A percentile compares a stretch with the other conserved stretches of the same genome.
Conservation (phyloP, 2,329 filamentous ascomycete species). For the Xenoacremonium recifei region DNA sequence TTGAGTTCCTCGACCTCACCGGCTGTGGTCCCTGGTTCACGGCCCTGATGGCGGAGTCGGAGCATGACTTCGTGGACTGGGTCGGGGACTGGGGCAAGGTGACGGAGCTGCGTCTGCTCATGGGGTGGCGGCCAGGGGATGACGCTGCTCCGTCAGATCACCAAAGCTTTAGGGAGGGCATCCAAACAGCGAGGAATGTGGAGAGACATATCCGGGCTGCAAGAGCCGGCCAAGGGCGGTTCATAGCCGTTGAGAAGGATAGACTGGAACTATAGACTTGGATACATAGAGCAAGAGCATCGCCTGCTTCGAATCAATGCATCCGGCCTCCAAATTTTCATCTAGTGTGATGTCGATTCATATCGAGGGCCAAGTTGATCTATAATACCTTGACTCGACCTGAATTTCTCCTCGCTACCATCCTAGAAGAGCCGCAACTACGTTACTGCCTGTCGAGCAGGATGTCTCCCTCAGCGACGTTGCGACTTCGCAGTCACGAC, state of each 20-base stretch:
- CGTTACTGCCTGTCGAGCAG: no score
- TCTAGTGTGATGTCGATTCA: no score
- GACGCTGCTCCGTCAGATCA: conserved; percentile 33
- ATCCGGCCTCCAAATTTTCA: no score
- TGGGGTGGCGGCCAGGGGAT: conserved; percentile 40
- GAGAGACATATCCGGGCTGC: conserved; percentile 47
- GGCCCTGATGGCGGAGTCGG: conserved; percentile 42
- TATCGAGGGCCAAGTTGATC: no score
- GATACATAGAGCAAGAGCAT: no score
- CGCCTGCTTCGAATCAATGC: no score
- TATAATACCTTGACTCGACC: no score
- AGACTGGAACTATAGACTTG: conserved; percentile 16
- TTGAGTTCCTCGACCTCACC: conserved; percentile 61
- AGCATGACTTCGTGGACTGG: conserved; percentile 54
- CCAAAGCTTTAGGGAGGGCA: conserved; percentile 33
- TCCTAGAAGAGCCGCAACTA: no score
- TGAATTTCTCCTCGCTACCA: no score
- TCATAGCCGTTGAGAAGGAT: conserved; percentile 49
- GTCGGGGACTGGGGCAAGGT: conserved; percentile 53
- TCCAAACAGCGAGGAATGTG: conserved; percentile 38
- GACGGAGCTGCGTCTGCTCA: conserved; percentile 41
- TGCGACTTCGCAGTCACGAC: no score
- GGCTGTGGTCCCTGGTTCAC: conserved; percentile 57
- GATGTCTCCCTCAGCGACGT: no score
- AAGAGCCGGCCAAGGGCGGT: conserved; percentile 47